phyloP scores from a whole-genome alignment of 2,329 filamentous ascomycete genomes.

The Fusarium pilosicola region DNA sequence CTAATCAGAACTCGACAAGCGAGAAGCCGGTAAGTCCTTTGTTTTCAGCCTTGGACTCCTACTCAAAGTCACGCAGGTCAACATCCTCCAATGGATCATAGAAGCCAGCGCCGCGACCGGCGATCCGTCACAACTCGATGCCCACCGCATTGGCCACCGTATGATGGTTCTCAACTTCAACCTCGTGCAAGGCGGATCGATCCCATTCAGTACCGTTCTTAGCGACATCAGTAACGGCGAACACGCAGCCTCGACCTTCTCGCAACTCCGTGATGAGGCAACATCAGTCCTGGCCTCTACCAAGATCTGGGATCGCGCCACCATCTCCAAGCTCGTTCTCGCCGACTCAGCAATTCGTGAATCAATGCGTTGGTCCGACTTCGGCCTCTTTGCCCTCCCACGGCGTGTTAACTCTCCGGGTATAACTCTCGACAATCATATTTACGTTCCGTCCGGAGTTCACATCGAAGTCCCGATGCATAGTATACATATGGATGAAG shows the following conservation, averaged over 20 bases:
- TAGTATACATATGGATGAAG: neutral
- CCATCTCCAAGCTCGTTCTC: neutral
- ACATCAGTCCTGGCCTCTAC: neutral
- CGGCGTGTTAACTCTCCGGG: neutral
- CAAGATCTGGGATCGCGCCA: neutral
- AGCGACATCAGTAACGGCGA: neutral
- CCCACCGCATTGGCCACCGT: neutral
- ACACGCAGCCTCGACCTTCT: neutral
- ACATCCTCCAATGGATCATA: neutral
- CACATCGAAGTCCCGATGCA: neutral
- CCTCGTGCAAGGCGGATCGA: neutral
- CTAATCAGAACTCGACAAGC: neutral
- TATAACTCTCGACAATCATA: neutral
- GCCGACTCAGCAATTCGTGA: neutral
- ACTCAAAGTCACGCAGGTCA: neutral
- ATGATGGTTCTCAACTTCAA: neutral
- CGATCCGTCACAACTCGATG: neutral
- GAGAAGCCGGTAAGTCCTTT: neutral
- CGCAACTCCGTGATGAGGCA: neutral
- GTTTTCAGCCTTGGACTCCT: rapidly evolving
- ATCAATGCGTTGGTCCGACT: neutral
- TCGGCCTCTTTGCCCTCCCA: neutral
- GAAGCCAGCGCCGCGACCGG: neutral
- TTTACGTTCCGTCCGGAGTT: neutral
- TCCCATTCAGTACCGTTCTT: neutral